phyloP scores from a whole-genome alignment of 805 yeast species.

The Brettanomyces naardenensis region DNA sequence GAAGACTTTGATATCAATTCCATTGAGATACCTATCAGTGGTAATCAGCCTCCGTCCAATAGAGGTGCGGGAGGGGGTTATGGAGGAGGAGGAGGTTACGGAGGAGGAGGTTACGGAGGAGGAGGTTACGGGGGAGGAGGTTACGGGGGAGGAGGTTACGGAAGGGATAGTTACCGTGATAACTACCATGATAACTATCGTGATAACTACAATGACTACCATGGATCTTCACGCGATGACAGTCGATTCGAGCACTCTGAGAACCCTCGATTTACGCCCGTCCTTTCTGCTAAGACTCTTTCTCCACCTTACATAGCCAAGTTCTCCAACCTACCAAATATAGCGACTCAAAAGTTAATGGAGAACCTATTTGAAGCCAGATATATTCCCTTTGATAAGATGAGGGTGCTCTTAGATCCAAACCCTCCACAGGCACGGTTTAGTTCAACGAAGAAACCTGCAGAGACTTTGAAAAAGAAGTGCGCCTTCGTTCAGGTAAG shows the following conservation, averaged over 20 bases:
- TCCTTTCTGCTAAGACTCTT: constrained; percentile 1
- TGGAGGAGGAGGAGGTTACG: neutral
- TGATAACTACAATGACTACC: neutral
- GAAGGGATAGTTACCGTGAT: neutral
- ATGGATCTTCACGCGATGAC: neutral
- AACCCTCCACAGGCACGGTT: constrained; percentile 20
- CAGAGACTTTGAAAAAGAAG: constrained; percentile 36
- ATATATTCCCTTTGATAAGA: constrained; percentile 48
- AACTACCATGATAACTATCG: neutral
- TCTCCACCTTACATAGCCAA: constrained; percentile 62
- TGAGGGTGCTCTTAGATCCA: constrained; percentile 43
- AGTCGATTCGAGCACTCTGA: too few species aligned
- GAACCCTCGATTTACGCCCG: neutral
- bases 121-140: constrained; percentile 1
- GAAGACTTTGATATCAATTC: constrained; percentile 60
- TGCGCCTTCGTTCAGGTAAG: constrained; percentile 57
- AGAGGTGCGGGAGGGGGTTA: neutral
- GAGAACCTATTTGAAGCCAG: constrained; percentile 57
- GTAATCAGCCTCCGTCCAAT: neutral
- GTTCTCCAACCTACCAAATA: constrained; percentile 50
- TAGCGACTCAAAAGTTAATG: constrained; percentile 41
- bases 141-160: neutral
- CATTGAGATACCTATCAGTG: constrained; percentile 36
- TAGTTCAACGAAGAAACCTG: constrained; percentile 26
- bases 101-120: constrained; percentile 1